These are phyloP conservation scores for Yamadazyma siamensis DNA, from an alignment of 1,139 yeast species.

Conservation along the genomic window DNA sequence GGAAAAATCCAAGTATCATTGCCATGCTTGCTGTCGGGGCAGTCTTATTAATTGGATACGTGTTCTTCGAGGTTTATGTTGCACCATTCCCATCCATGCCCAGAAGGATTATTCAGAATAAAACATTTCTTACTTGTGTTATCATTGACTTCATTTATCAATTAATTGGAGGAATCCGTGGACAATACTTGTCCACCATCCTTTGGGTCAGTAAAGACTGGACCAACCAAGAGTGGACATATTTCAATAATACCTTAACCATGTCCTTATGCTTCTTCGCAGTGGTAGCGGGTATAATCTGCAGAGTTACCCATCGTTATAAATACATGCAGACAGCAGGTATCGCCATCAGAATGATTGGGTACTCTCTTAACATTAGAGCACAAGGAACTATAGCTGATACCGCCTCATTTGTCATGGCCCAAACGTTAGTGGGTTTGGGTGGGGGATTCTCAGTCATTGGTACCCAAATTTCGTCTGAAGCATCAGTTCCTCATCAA, in stretches of 20 bases:
- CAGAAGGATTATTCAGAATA: conserved; percentile 23
- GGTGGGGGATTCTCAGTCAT: conserved; percentile 31
- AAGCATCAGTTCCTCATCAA: conserved; percentile 42
- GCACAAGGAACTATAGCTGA: conserved; percentile 16
- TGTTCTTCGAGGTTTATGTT: conserved; percentile 21
- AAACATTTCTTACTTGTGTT: conserved; percentile 29
- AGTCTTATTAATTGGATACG: conserved; percentile 21
- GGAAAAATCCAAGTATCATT: conserved; percentile 33
- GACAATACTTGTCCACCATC: conserved; percentile 10
- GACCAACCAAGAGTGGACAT: conserved; percentile 26
- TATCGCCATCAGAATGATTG: conserved; percentile 22
- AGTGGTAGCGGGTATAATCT: conserved; percentile 25
- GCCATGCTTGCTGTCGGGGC: conserved; percentile 37
- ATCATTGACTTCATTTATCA: conserved; percentile 12
- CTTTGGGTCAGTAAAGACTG: conserved; percentile 23
- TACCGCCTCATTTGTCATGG: conserved; percentile 16
- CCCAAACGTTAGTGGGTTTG: conserved; percentile 22
- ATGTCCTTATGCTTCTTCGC: conserved; percentile 32
- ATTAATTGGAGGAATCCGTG: conserved; percentile 19
- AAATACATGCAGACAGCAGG: conserved; percentile 27
- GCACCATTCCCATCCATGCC: conserved; percentile 35
- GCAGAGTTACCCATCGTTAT: conserved; percentile 27
- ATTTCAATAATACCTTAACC: conserved; percentile 30
- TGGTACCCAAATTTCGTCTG: conserved; percentile 29
- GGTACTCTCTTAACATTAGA: conserved; percentile 23